These are phyloP conservation scores for Grammothele lineata DNA, from an alignment of 768 basidiomycete genomes.

Conservation along the genomic window DNA sequence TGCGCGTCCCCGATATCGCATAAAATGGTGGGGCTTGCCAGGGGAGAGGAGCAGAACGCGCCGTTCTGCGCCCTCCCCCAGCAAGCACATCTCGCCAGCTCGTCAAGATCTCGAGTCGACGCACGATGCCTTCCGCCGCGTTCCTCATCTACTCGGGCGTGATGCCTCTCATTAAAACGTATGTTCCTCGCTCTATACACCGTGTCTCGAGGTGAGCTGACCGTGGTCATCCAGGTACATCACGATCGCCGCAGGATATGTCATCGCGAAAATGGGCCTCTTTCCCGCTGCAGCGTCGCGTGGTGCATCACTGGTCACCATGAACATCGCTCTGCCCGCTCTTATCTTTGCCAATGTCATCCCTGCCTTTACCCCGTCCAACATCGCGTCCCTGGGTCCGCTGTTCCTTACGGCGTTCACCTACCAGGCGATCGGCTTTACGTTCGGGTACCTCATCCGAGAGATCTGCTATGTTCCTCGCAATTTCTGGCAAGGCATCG, in stretches of 20 bases:
- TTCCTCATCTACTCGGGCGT: slow-evolving; percentile 28
- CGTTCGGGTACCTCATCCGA: slow-evolving; percentile 34
- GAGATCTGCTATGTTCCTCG: slow-evolving; percentile 44
- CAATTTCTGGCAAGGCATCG: slow-evolving; percentile 43
- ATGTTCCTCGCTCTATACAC: neutral
- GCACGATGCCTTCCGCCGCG: slow-evolving; percentile 19
- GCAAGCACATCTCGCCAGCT: no score
- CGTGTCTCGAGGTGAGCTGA: no score
- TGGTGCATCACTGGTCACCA: slow-evolving; percentile 36
- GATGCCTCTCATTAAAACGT: slow-evolving; percentile 27
- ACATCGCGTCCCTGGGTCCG: slow-evolving; percentile 42
- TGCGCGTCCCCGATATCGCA: no score
- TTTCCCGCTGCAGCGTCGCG: slow-evolving; percentile 35
- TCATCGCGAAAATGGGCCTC: slow-evolving; percentile 31
- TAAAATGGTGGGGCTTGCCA: no score
- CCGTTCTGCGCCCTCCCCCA: no score
- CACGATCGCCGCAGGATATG: slow-evolving; percentile 32
- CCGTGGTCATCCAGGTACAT: slow-evolving; percentile 28
- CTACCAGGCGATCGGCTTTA: slow-evolving; percentile 32
- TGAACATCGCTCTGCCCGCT: slow-evolving; percentile 40
- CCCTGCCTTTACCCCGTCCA: slow-evolving; percentile 39
- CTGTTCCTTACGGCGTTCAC: slow-evolving; percentile 37
- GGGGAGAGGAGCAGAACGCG: no score
- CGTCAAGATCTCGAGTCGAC: no score
- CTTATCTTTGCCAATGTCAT: slow-evolving; percentile 46